phyloP scores from a whole-genome alignment of 164 flowering plant species.

The Chloranthus sessilifolius region DNA sequence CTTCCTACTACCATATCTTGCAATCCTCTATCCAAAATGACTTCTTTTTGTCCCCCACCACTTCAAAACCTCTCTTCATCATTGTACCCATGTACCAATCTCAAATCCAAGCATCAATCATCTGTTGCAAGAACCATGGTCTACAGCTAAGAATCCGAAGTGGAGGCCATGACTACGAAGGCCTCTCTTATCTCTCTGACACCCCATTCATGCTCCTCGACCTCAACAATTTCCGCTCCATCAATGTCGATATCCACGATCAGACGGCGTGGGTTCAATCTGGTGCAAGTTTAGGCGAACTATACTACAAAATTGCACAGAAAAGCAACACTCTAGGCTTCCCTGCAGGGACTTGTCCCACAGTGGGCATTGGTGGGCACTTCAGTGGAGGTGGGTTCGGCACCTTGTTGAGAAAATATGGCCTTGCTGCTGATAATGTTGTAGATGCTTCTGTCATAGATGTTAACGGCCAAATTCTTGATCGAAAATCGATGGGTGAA shows the following conservation, averaged over 20 bases:
- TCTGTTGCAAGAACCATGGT: slow-evolving; percentile 14
- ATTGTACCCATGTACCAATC: slow-evolving; percentile 18
- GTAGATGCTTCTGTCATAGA: slow-evolving; percentile 24
- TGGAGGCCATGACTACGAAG: slow-evolving; percentile 38
- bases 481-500: slow-evolving; percentile 13
- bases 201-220: slow-evolving; percentile 24
- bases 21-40: slow-evolving; percentile 15
- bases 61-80: slow-evolving; percentile 17
- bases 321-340: slow-evolving; percentile 16
- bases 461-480: slow-evolving; percentile 18
- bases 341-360: slow-evolving; percentile 17
- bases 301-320: slow-evolving; percentile 23
- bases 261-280: slow-evolving; percentile 24
- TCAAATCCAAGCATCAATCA: slow-evolving; percentile 23
- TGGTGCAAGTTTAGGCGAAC: slow-evolving; percentile 32
- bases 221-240: slow-evolving; percentile 15
- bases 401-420: slow-evolving; percentile 12
- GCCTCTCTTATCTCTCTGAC: slow-evolving; percentile 18
- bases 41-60: slow-evolving; percentile 9
- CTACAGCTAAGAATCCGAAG: slow-evolving; percentile 22
- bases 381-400: slow-evolving; percentile 16
- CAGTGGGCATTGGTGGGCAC: slow-evolving; percentile 12
- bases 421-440: slow-evolving; percentile 11
- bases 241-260: slow-evolving; percentile 14
- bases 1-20: slow-evolving; percentile 10